Conservation (phyloP, 371 early-diverging fungal genomes). For the Actinomucor elegans region DNA sequence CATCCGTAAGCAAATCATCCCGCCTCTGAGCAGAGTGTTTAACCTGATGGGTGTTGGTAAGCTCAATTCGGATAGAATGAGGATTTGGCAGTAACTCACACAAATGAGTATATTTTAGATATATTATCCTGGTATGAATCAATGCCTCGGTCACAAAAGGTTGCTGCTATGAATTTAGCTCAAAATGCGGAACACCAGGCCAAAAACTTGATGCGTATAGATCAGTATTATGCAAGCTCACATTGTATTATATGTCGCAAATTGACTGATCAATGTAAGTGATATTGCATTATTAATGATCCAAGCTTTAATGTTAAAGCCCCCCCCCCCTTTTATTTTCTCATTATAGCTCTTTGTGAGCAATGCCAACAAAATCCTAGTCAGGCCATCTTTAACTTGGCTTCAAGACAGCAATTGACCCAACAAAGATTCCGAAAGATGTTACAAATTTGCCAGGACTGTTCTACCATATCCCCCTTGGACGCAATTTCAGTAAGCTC, state of each 20-base stretch:
- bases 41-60: conserved; percentile 74
- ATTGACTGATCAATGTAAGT: conserved; percentile 30
- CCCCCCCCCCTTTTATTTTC: too few relatives aligned
- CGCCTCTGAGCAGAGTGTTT: conserved; percentile 76
- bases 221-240: conserved; percentile 44
- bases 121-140: conserved; percentile 64
- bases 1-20: conserved; percentile 82
- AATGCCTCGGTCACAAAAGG: conserved; percentile 57
- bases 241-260: conserved; percentile 40
- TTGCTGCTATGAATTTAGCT: conserved; percentile 22
- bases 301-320: too few relatives aligned
- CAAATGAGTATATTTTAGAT: conserved; percentile 22
- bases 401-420: conserved; percentile 21
- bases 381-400: conserved; percentile 16
- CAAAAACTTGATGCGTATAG: conserved; percentile 22
- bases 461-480: conserved; percentile 23
- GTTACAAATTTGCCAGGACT: conserved; percentile 29
- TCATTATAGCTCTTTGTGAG: conserved; percentile 22
- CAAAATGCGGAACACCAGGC: conserved; percentile 7
- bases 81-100: neutral
- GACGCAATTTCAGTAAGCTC: conserved; percentile 8
- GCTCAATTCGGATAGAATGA: neutral
- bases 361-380: conserved; percentile 16
- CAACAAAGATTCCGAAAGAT: conserved; percentile 19
- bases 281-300: too few relatives aligned